Evolutionary conservation across 495 filamentous ascomycete genomes (phyloP).

Genomic region (Xylona heveae): DNA sequence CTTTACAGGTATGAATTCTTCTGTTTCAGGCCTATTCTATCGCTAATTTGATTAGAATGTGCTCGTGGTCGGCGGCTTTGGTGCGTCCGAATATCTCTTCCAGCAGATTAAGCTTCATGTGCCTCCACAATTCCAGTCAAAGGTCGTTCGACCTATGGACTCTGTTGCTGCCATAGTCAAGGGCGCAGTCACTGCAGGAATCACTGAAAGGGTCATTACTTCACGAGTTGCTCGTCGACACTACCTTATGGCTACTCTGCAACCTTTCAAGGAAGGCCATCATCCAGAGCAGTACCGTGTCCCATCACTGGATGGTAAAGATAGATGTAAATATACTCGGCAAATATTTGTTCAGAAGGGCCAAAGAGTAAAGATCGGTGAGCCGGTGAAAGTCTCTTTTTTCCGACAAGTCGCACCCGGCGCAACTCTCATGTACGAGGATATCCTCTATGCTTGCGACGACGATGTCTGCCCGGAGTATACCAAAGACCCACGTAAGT

Average conservation of each 20-base stretch:
- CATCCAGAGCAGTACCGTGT: slow-evolving; percentile 97
- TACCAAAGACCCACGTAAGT: slow-evolving; percentile 97
- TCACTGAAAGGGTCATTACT: slow-evolving; percentile 89
- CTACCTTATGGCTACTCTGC: slow-evolving; percentile 96
- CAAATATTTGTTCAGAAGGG: slow-evolving; percentile 99
- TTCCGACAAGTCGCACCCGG: slow-evolving; percentile 96
- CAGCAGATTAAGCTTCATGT: slow-evolving; percentile 68
- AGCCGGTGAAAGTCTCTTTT: slow-evolving; percentile 97
- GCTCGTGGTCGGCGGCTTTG: slow-evolving; percentile 52
- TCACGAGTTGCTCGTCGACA: slow-evolving; percentile 95
- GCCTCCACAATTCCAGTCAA: slow-evolving; percentile 57
- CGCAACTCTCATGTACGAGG: slow-evolving; percentile 97
- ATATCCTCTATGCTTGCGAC: slow-evolving; percentile 94
- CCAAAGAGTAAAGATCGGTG: slow-evolving; percentile 94
- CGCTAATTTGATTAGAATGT: slow-evolving; percentile 30
- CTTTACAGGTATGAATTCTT: slow-evolving; percentile 36
- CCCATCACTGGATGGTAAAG: slow-evolving; percentile 86
- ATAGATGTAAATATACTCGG: slow-evolving; percentile 94
- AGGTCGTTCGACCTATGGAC: slow-evolving; percentile 60
- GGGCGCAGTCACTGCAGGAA: slow-evolving; percentile 66
- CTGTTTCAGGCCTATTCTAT: not conserved
- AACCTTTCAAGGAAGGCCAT: slow-evolving; percentile 97
- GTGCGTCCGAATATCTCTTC: slow-evolving; percentile 59
- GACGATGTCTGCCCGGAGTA: slow-evolving; percentile 97
- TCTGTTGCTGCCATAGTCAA: slow-evolving; percentile 60